These are phyloP conservation scores for Yamadazyma aaseri DNA, from an alignment of 1,139 yeast species.

Conservation along the genomic window DNA sequence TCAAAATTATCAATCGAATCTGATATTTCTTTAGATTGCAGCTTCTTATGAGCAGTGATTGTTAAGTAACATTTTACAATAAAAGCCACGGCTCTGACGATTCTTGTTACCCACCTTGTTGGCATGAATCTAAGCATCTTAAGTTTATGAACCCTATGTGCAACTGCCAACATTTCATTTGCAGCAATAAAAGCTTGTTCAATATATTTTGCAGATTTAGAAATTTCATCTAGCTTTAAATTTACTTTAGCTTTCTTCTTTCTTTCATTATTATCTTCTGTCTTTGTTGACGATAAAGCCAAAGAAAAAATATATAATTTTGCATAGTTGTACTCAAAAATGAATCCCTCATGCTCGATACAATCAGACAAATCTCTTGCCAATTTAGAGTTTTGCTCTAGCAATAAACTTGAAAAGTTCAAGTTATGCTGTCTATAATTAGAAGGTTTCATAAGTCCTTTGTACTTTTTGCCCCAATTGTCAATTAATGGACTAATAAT, in stretches of 20 bases:
- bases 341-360: constrained; percentile 67
- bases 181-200: constrained; percentile 85
- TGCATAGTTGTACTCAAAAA: constrained; percentile 82
- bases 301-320: constrained; percentile 80
- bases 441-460: constrained; percentile 51
- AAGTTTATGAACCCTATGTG: constrained; percentile 66
- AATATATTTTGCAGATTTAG: constrained; percentile 73
- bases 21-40: constrained; percentile 23
- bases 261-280: constrained; percentile 17
- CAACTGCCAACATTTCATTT: constrained; percentile 70
- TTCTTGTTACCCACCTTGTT: constrained; percentile 83
- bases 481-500: constrained; percentile 75
- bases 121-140: constrained; percentile 77
- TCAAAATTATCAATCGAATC: constrained; percentile 32
- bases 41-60: constrained; percentile 49
- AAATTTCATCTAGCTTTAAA: constrained; percentile 66
- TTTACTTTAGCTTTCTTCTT: constrained; percentile 22
- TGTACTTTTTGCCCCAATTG: constrained; percentile 72
- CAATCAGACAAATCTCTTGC: constrained; percentile 38
- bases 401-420: constrained; percentile 28
- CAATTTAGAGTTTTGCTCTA: constrained; percentile 36
- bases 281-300: constrained; percentile 59
- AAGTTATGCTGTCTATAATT: constrained; percentile 27
- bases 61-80: constrained; percentile 81
- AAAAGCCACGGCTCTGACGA: constrained; percentile 89